These are phyloP conservation scores for Biscogniauxia marginata DNA, from an alignment of 2,329 filamentous ascomycete species.

Conservation along the genomic window DNA sequence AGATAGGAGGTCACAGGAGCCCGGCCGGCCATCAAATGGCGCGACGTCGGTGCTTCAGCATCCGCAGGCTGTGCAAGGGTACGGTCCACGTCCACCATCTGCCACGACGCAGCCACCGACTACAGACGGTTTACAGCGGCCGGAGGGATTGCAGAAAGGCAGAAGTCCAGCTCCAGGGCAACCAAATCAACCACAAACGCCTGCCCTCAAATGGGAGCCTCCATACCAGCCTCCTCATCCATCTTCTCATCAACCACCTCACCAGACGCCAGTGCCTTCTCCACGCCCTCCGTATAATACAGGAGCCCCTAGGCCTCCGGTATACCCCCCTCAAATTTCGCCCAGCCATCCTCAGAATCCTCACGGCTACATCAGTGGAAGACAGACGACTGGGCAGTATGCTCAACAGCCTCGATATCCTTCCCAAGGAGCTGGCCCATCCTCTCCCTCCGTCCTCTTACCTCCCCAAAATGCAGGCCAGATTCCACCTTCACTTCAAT, in stretches of 20 bases:
- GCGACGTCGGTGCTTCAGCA: constrained; percentile 39
- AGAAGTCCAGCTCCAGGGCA: constrained; percentile 31
- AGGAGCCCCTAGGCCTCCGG: constrained; percentile 27
- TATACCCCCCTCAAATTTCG: constrained; percentile 25
- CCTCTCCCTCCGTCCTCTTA: constrained; percentile 29
- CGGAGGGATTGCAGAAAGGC: constrained; percentile 32
- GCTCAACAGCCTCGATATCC: constrained; percentile 35
- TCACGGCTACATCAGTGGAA: constrained; percentile 22
- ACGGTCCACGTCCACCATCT: constrained; percentile 29
- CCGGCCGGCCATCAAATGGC: constrained; percentile 17
- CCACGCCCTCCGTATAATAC: constrained; percentile 29
- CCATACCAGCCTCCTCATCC: constrained; percentile 36
- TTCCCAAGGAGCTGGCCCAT: constrained; percentile 29
- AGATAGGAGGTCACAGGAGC: constrained; percentile 25
- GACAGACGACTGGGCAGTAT: constrained; percentile 24
- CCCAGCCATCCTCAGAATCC: constrained; percentile 24
- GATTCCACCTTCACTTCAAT: constrained; percentile 30
- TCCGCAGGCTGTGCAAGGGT: constrained; percentile 36
- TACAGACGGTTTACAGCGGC: constrained; percentile 34
- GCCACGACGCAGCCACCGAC: constrained; percentile 24
- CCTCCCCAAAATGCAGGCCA: constrained; percentile 32
- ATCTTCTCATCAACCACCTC: constrained; percentile 30
- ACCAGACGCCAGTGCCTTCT: constrained; percentile 33
- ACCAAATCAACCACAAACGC: constrained; percentile 27
- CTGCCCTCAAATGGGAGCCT: constrained; percentile 42